Evolutionary conservation across 1,284 basidiomycete genomes (phyloP).

Genomic region (Coriolopsis trogii): DNA sequence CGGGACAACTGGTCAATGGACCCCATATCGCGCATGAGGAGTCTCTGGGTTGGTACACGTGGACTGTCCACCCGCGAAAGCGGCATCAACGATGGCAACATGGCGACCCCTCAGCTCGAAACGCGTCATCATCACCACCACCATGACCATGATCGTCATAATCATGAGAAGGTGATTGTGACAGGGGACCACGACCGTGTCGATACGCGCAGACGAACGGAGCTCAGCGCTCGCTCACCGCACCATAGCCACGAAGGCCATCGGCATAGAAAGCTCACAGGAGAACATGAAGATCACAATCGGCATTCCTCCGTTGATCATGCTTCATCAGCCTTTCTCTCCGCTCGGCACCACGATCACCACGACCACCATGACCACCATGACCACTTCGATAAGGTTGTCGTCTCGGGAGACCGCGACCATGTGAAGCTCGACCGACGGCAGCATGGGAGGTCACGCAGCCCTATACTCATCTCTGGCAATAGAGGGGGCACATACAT

Average conservation of each 20-base stretch:
- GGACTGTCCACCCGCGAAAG: neutral
- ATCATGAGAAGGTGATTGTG: slow-evolving; percentile 21
- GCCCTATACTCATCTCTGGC: slow-evolving; percentile 21
- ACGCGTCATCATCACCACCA: slow-evolving; percentile 26
- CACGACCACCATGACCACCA: slow-evolving; percentile 28
- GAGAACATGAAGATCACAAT: too few relatives aligned
- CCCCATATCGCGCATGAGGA: slow-evolving; percentile 26
- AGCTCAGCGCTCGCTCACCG: slow-evolving; percentile 11
- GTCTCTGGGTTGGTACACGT: slow-evolving; percentile 25
- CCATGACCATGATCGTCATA: slow-evolving; percentile 22
- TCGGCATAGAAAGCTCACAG: too few relatives aligned
- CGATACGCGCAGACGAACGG: neutral
- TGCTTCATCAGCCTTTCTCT: too few relatives aligned
- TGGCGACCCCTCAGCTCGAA: slow-evolving; percentile 7
- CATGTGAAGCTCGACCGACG: slow-evolving; percentile 19
- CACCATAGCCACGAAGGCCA: too few relatives aligned
- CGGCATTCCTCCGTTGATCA: too few relatives aligned
- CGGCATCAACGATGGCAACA: neutral
- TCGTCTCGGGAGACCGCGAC: slow-evolving; percentile 30
- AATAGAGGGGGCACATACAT: slow-evolving; percentile 6
- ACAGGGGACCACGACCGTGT: slow-evolving; percentile 29
- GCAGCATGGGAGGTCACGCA: too few relatives aligned
- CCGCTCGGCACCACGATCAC: slow-evolving; percentile 11
- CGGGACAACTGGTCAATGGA: slow-evolving; percentile 21
- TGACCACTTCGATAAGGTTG: slow-evolving; percentile 17